Base-by-base conservation (phyloP, 371 early-diverging fungal genomes). In the Catenaria anguillulae region DNA sequence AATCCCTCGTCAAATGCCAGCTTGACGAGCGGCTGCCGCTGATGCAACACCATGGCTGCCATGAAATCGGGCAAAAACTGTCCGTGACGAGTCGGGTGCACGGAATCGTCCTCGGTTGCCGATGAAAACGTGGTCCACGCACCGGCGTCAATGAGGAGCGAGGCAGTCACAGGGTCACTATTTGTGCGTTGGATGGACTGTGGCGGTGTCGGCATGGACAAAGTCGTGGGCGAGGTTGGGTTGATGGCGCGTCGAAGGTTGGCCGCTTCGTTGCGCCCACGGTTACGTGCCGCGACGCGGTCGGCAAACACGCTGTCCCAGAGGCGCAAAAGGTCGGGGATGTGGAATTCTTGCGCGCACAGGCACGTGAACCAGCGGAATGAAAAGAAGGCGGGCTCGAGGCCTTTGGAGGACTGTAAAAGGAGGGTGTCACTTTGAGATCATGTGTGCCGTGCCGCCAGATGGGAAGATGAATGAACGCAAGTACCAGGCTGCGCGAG, bases 301-400 rank as follows among this genome's bases (percentile, higher is more conserved):
- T 90, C 86, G 0, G 89, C 82, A 54, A 90, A 71, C 21, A 89
- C 65, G 36, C 88, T 79, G 69, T 92, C 92, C 92, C 92, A 92
- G 45, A 92, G 68, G 21, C 86, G 74, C 62, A 90, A 82, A 0
- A 88, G 83, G 68, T 87, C 87, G 0, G 90, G 89, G 23, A 92
- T 68, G 54, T 78, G 74, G 74, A 85, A 90, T 73, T 90, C 91
- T 67, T 88, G 89, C 1, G 88, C 80, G 46, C 86, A 84, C 43
- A 88, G 67, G 4, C 88, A 89, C 3, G 89, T 84, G 59, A 89
- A 71, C 92, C 92, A 92, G 0, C 90, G 80, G 67, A 92, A 85
- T 19, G 86, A 81, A 72, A 85, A 92, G 64, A 84, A 89, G 43
- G 84, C 83, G 33, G 88, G 84, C 55, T 85, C 78, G 54, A 89